Evolutionary conservation across 1,139 yeast species (phyloP).

Genomic region (Arxiozyma bovina): DNA sequence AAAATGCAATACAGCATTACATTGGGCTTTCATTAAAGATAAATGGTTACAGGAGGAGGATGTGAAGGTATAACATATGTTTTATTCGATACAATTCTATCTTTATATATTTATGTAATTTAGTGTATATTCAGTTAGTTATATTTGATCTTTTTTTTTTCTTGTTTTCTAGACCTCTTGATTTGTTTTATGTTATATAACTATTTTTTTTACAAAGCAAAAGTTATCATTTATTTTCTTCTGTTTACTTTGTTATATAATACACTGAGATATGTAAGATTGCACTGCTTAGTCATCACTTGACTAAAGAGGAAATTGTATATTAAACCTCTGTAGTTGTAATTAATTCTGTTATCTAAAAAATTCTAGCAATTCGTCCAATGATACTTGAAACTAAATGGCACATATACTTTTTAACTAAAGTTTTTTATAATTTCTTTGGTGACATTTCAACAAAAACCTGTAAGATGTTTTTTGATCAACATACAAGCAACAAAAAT

Average conservation of each 20-base stretch:
- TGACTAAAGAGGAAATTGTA: no score
- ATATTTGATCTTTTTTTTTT: background rate
- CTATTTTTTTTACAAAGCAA: no score
- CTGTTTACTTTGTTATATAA: no score
- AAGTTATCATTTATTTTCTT: no score
- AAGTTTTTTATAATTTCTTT: no score
- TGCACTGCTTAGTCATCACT: background rate
- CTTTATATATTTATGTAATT: no score
- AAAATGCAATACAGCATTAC: slow-evolving; percentile 37
- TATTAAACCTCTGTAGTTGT: no score
- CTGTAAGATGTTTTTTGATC: background rate
- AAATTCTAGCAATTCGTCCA: background rate
- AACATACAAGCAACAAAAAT: background rate
- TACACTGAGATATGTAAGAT: background rate
- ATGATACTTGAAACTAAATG: background rate
- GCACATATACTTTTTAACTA: background rate
- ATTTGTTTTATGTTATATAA: background rate
- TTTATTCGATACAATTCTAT: background rate
- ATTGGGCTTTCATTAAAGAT: slow-evolving; percentile 57
- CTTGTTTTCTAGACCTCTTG: background rate
- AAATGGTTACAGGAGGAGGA: slow-evolving; percentile 54
- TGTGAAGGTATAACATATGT: slow-evolving; percentile 28
- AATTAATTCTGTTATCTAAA: no score
- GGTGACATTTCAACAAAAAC: no score
- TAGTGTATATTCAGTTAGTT: background rate